A percentile compares a stretch with the other conserved stretches of the same genome.
Evolutionary conservation across 1,139 yeast genomes (phyloP).

Genomic region (Kazachstania sp.): DNA sequence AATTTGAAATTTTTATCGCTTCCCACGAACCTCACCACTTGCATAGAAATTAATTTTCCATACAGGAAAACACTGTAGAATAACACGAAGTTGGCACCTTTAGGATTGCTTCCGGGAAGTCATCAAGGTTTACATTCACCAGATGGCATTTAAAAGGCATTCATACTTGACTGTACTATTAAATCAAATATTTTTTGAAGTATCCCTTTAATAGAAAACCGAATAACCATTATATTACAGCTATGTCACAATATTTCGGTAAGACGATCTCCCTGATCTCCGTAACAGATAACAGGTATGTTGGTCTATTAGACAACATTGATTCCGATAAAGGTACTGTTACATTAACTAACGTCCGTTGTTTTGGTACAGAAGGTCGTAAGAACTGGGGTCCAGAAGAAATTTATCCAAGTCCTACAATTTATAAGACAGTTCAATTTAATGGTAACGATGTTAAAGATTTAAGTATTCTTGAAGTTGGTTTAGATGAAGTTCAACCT

Average conservation of each 20-base stretch:
- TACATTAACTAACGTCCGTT: slow-evolving; percentile 70
- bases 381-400: slow-evolving; percentile 64
- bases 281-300: slow-evolving; percentile 77
- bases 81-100: not conserved
- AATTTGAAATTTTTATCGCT: not conserved
- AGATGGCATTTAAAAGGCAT: too few species aligned
- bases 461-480: slow-evolving; percentile 65
- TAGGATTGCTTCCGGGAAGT: not conserved
- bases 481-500: slow-evolving; percentile 30
- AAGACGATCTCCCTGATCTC: slow-evolving; percentile 86
- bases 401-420: slow-evolving; percentile 63
- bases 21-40: not conserved
- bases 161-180: not conserved
- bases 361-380: slow-evolving; percentile 92
- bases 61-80: not conserved
- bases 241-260: slow-evolving; percentile 84
- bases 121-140: too few species aligned
- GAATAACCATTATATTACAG: not conserved
- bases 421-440: slow-evolving; percentile 75
- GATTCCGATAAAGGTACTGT: slow-evolving; percentile 91
- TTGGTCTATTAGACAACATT: slow-evolving; percentile 77
- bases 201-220: not conserved
- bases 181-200: not conserved
- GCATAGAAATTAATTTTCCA: not conserved
- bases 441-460: slow-evolving; percentile 92